Base-by-base conservation (phyloP, 2,329 filamentous ascomycete species). In the Bisporella sp. region DNA sequence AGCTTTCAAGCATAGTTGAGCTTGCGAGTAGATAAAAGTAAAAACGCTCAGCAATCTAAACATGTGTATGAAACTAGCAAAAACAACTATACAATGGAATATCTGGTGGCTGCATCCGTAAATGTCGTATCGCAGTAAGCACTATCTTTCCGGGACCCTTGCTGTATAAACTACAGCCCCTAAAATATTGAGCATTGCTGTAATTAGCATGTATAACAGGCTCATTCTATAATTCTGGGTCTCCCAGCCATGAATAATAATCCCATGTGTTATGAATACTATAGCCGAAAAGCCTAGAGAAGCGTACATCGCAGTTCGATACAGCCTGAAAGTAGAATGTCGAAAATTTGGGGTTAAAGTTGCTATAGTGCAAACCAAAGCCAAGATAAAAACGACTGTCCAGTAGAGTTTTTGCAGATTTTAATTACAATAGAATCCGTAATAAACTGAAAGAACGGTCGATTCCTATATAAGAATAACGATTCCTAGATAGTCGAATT, bases 391-490 rank as follows among this genome's bases (percentile, higher is more conserved):
- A 13, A 71, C 67, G 59, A 70, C 62, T 8, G 54, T 48, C 58
- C 64, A 69, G 54, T 72, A 70, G 5, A 64, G 44, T 9, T 49
- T 62, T 41, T 64, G 62, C 31, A 68, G 51, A 9, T 43, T 31
- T 28, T 59, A 59, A 53, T 70, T 67, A 53, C 68, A 72, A 53
- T 68, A 71, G 51, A 72, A 73, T 5, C 65, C 61, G 41, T 71
- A 63, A 50, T 72, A 72, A 31, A 71, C 56, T 0, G 64, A 68
- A n/a, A 67, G 66, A 8, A 71, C 54, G 35, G 69, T 71, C n/a
- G 63, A 64, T 5, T 65, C 68, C 42, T 68, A 57, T 40, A 68
- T 73, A 37, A 69, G 60, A 29, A 69, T 45, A 12, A 70, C 56
- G 41, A 73, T 71, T 13, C 64, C 68, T 4, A 64, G 49, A 54